Conservation (phyloP, 2,329 filamentous ascomycete genomes). For the Exophiala bonariae region DNA sequence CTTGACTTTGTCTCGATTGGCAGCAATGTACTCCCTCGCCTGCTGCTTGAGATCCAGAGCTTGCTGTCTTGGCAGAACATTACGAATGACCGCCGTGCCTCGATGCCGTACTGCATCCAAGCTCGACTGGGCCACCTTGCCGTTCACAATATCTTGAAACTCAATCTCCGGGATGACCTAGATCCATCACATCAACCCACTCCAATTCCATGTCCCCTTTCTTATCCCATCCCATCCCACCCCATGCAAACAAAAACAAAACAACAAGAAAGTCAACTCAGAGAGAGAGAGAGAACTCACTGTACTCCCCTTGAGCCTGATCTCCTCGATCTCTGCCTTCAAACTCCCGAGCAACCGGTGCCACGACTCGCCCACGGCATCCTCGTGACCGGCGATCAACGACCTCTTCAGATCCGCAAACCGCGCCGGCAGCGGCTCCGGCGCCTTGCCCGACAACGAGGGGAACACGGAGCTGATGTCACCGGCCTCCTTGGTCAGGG, state of each 20-base stretch:
- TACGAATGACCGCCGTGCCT: slow-evolving; percentile 64
- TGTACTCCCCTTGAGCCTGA: slow-evolving; percentile 41
- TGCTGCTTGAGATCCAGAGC: slow-evolving; percentile 66
- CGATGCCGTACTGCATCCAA: slow-evolving; percentile 58
- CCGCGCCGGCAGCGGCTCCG: slow-evolving; percentile 42
- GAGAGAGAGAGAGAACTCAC: slow-evolving; percentile 23
- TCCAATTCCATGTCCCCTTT: too few relatives aligned
- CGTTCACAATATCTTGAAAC: slow-evolving; percentile 40
- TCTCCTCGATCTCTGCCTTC: slow-evolving; percentile 41
- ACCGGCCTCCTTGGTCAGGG: slow-evolving; percentile 43
- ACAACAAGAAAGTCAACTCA: too few relatives aligned
- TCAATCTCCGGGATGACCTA: slow-evolving; percentile 45
- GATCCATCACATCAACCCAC: too few relatives aligned
- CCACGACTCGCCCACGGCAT: slow-evolving; percentile 42
- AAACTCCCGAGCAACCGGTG: slow-evolving; percentile 41
- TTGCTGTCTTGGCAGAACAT: slow-evolving; percentile 63
- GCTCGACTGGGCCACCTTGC: slow-evolving; percentile 35
- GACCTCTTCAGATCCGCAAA: slow-evolving; percentile 42
- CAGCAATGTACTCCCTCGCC: slow-evolving; percentile 63
- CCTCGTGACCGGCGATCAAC: slow-evolving; percentile 41
- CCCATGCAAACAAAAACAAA: too few relatives aligned
- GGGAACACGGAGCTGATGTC: slow-evolving; percentile 52
- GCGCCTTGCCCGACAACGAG: slow-evolving; percentile 44
- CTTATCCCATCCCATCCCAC: too few relatives aligned
- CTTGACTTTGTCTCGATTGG: slow-evolving; percentile 54